Conservation (phyloP, 257 asterid genomes). For the Lycium ferocissimum region DNA sequence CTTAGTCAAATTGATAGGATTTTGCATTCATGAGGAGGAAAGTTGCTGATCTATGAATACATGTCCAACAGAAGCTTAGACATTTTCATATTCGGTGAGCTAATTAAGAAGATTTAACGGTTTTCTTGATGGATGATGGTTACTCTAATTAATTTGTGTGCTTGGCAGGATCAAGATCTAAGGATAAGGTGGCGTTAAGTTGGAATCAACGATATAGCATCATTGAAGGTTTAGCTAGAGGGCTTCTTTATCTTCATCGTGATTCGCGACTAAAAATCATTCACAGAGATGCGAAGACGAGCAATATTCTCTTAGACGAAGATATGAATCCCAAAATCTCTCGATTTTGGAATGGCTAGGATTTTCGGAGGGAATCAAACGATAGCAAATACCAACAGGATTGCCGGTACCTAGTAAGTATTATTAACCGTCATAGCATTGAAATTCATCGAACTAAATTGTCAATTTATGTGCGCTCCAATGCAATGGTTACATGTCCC, state of each 20-base stretch:
- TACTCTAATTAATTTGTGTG: not conserved
- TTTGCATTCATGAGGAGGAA: conserved; percentile 30
- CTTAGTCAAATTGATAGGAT: conserved; percentile 33
- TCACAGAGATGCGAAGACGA: not conserved
- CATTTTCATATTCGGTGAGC: conserved; percentile 23
- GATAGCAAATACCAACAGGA: conserved; percentile 26
- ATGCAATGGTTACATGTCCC: conserved; percentile 20
- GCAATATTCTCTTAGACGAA: conserved; percentile 23
- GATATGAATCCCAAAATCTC: conserved; percentile 14
- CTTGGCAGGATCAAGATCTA: conserved; percentile 26
- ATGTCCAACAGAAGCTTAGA: conserved; percentile 36
- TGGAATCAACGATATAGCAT: conserved; percentile 30
- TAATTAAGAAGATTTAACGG: not conserved
- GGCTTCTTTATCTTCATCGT: conserved; percentile 36
- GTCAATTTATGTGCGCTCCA: not conserved
- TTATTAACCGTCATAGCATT: not conserved
- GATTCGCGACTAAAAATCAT: conserved; percentile 29
- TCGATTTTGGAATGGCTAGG: conserved; percentile 33
- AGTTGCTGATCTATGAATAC: conserved; percentile 27
- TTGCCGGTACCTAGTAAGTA: conserved; percentile 33
- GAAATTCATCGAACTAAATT: not conserved
- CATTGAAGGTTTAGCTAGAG: conserved; percentile 36
- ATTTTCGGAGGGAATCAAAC: conserved; percentile 33
- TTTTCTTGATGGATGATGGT: conserved; percentile 10
- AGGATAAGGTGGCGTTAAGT: not conserved